Conservation (phyloP, 352 stramenopile species). For the Globisporangium acanthophoron region DNA sequence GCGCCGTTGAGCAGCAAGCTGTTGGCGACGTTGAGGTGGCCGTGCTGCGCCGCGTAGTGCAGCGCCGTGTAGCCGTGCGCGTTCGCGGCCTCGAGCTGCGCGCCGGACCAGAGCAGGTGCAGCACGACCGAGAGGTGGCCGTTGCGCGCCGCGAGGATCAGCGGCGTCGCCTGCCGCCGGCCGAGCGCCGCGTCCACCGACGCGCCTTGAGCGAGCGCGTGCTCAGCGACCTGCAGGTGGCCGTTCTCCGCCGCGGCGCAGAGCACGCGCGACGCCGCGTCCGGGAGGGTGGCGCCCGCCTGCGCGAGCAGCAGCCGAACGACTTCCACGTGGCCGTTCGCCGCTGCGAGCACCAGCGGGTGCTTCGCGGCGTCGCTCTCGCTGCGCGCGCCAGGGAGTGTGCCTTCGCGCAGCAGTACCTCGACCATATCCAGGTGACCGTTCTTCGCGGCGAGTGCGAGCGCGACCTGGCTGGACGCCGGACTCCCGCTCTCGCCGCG, state of each 20-base stretch:
- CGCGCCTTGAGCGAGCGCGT: constrained; percentile 34
- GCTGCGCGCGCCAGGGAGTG: constrained; percentile 2
- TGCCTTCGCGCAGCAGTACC: constrained; percentile 23
- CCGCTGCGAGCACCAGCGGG: constrained; percentile 37
- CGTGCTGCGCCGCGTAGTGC: constrained; percentile 46
- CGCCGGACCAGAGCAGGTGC: constrained; percentile 40
- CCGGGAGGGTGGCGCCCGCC: constrained; percentile 26
- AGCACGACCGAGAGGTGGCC: constrained; percentile 42
- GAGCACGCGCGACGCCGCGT: constrained; percentile 34
- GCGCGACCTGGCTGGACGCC: constrained; percentile 25
- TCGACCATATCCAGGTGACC: constrained; percentile 50
- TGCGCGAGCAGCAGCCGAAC: constrained; percentile 36
- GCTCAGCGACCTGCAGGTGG: constrained; percentile 47
- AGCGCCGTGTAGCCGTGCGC: constrained; percentile 43
- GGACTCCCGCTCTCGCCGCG: constrained; percentile 19
- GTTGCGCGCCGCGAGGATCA: constrained; percentile 44
- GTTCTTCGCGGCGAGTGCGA: constrained; percentile 46
- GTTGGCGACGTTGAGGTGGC: constrained; percentile 49
- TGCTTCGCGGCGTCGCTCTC: constrained; percentile 19
- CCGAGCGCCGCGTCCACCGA: constrained; percentile 27
- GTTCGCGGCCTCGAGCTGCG: constrained; percentile 34
- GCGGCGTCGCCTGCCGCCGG: constrained; percentile 27
- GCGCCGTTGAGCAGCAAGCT: constrained; percentile 46
- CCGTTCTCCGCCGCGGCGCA: constrained; percentile 40
- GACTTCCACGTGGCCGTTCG: constrained; percentile 38